Conservation (phyloP, 305 asterid species). For the Fraxinus platypoda region DNA sequence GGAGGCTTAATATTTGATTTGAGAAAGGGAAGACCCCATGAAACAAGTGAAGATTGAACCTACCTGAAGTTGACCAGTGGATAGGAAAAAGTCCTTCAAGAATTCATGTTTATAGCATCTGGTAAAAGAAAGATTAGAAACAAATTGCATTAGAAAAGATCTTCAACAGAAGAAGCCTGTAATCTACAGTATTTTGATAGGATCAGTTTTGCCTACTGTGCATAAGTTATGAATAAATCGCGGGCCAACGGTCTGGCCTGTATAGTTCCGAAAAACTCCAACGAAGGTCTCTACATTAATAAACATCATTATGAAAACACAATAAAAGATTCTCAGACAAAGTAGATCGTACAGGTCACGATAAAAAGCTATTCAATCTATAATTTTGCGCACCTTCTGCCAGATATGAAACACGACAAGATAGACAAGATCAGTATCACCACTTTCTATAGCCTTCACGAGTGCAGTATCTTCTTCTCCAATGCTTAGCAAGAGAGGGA, state of each 20-base stretch:
- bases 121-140: conserved; percentile 31
- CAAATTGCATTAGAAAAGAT: conserved; percentile 12
- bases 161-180: not conserved
- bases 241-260: conserved; percentile 89
- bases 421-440: conserved; percentile 95
- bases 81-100: conserved; percentile 78
- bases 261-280: conserved; percentile 76
- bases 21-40: conserved; percentile 3
- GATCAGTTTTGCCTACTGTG: conserved; percentile 55
- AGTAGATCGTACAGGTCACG: not conserved
- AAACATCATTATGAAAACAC: conserved; percentile 11
- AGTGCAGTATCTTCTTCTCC: conserved; percentile 95
- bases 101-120: conserved; percentile 85
- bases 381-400: conserved; percentile 62
- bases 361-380: not conserved
- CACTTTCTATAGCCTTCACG: conserved; percentile 79
- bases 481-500: conserved; percentile 91
- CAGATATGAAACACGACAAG: conserved; percentile 91
- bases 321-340: not conserved
- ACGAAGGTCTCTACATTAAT: conserved; percentile 62
- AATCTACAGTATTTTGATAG: conserved; percentile 15
- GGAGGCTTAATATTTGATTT: not conserved
- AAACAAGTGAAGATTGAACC: conserved; percentile 25
- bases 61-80: conserved; percentile 94
- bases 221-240: conserved; percentile 77